Evolutionary conservation across 345 rosid species (phyloP).

Genomic region (Laguncularia racemosa): DNA sequence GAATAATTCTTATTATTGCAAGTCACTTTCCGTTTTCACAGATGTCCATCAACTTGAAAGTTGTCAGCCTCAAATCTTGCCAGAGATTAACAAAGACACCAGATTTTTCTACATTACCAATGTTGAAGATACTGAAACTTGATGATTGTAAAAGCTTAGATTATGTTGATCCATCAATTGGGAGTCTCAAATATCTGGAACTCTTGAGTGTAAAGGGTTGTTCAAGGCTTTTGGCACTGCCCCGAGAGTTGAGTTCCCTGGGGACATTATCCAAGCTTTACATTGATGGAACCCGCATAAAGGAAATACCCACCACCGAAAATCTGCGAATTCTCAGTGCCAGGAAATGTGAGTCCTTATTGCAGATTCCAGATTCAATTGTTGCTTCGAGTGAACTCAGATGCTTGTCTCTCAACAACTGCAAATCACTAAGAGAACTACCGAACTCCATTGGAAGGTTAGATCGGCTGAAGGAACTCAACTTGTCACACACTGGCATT

Average conservation of each 20-base stretch:
- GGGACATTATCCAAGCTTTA: neutral
- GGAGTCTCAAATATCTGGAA: neutral
- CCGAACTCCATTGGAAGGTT: neutral
- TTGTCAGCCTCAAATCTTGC: constrained; percentile 2
- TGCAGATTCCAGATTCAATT: neutral
- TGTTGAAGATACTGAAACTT: neutral
- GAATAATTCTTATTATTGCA: fast-evolving
- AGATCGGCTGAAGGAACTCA: too few relatives aligned
- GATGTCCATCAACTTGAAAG: neutral
- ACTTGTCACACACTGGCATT: too few relatives aligned
- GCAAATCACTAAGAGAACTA: neutral
- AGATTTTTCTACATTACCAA: neutral
- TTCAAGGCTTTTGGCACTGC: fast-evolving
- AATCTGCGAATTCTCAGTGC: neutral
- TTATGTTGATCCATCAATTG: neutral
- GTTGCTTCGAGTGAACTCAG: neutral
- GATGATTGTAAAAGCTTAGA: neutral
- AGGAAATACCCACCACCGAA: neutral
- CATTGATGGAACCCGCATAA: neutral
- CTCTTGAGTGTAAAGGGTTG: neutral
- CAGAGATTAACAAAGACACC: neutral
- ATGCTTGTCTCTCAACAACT: constrained; percentile 1
- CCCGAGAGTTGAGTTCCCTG: neutral
- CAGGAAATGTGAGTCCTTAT: too few relatives aligned
- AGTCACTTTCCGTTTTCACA: neutral